These are phyloP conservation scores for Cyphellophora europaea DNA, from an alignment of 2,329 filamentous ascomycete species.

Conservation along the genomic window DNA sequence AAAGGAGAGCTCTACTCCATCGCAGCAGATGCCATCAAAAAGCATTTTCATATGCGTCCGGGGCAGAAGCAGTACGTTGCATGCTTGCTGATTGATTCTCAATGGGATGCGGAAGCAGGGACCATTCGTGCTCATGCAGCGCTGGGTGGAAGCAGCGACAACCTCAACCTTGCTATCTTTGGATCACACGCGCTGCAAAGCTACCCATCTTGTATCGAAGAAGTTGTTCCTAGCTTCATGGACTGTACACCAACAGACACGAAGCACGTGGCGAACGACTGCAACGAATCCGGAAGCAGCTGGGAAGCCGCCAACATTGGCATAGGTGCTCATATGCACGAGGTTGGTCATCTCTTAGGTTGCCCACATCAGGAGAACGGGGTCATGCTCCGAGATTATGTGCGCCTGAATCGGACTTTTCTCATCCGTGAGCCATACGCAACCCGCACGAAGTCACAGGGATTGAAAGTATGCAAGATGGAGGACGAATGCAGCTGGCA, in stretches of 20 bases:
- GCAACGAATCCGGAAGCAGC: slow-evolving; percentile 74
- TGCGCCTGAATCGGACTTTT: slow-evolving; percentile 75
- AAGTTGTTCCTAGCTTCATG: slow-evolving; percentile 77
- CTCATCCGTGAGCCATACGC: slow-evolving; percentile 73
- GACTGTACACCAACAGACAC: slow-evolving; percentile 87
- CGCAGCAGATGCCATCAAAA: slow-evolving; percentile 65
- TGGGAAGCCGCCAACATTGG: slow-evolving; percentile 96
- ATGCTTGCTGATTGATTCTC: slow-evolving; percentile 74
- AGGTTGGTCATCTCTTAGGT: slow-evolving; percentile 82
- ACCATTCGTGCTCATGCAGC: slow-evolving; percentile 74
- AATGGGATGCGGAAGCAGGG: slow-evolving; percentile 68
- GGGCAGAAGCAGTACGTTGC: slow-evolving; percentile 86
- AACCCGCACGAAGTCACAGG: slow-evolving; percentile 75
- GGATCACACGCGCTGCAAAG: slow-evolving; percentile 87
- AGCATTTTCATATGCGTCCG: slow-evolving; percentile 63
- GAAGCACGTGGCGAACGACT: slow-evolving; percentile 71
- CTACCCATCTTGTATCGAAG: slow-evolving; percentile 81
- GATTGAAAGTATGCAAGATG: slow-evolving; percentile 59
- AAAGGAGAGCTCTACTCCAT: slow-evolving; percentile 68
- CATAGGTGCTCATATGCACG: slow-evolving; percentile 86
- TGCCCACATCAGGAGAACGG: slow-evolving; percentile 83
- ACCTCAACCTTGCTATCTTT: slow-evolving; percentile 76
- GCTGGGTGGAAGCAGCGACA: slow-evolving; percentile 59
- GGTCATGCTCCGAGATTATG: slow-evolving; percentile 87
- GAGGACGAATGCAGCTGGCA: slow-evolving; percentile 89